phyloP scores from a whole-genome alignment of 2,329 filamentous ascomycete genomes.

The Fusarium sp. region DNA sequence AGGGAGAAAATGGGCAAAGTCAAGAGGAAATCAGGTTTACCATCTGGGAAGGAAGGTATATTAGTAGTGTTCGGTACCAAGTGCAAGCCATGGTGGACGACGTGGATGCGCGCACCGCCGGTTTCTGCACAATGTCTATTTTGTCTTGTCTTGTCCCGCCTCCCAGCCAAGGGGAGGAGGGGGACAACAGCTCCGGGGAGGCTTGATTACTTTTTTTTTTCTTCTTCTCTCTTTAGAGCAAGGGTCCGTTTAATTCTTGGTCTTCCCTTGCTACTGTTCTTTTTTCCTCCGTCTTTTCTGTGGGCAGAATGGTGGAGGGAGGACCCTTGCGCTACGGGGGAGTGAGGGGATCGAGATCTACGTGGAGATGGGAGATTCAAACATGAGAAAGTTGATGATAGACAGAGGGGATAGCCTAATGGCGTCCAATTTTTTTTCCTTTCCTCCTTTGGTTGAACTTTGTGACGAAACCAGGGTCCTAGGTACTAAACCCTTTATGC shows the following conservation, averaged over 20 bases:
- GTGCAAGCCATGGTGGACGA: neutral
- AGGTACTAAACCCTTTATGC: neutral
- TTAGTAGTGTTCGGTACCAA: slow-evolving; percentile 14
- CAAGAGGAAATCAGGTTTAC: slow-evolving; percentile 17
- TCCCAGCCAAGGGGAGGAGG: neutral
- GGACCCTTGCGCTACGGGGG: slow-evolving; percentile 22
- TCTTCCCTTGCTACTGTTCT: slow-evolving; percentile 22
- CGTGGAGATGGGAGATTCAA: slow-evolving; percentile 22
- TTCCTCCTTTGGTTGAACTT: neutral
- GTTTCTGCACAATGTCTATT: slow-evolving; percentile 11
- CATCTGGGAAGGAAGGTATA: slow-evolving; percentile 25
- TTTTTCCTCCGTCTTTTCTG: neutral
- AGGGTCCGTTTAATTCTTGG: neutral
- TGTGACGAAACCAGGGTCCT: neutral
- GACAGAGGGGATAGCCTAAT: neutral
- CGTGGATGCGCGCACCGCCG: slow-evolving; percentile 29
- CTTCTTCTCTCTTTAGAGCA: neutral
- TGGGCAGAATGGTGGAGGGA: neutral
- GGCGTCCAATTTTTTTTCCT: neutral
- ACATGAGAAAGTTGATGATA: slow-evolving; percentile 32
- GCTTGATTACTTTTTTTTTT: slow-evolving; percentile 2
- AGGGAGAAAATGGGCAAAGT: slow-evolving; percentile 24
- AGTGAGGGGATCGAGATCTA: slow-evolving; percentile 32
- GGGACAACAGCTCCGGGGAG: slow-evolving; percentile 30
- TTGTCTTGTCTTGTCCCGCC: neutral